These are phyloP conservation scores for Discostella stelligeroides DNA, from an alignment of 108 stramenopile genomes.

Conservation along the genomic window DNA sequence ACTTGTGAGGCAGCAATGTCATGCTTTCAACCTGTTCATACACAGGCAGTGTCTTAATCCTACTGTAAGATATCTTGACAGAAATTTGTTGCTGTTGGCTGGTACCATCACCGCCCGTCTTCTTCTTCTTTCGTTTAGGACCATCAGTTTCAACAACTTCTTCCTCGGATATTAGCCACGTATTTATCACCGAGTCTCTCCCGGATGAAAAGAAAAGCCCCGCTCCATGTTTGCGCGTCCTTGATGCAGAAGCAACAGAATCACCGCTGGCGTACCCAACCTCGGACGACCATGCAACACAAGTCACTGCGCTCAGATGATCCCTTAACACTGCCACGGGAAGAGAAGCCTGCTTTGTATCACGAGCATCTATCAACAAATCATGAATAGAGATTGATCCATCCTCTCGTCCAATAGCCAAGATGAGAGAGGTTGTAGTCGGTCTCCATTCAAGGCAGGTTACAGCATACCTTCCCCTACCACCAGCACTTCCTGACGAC, in stretches of 20 bases:
- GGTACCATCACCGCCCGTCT: conserved; percentile 23
- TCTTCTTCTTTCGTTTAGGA: conserved; percentile 46
- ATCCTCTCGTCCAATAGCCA: conserved; percentile 85
- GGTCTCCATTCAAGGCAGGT: conserved; percentile 68
- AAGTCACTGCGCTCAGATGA: conserved; percentile 90
- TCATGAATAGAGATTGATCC: conserved; percentile 81
- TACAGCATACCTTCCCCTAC: conserved; percentile 61
- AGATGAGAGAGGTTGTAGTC: conserved; percentile 51
- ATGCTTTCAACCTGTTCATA: conserved; percentile 88
- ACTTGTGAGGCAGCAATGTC: conserved; percentile 48
- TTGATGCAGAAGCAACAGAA: not conserved
- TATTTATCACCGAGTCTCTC: conserved; percentile 82
- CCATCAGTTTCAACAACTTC: conserved; percentile 36
- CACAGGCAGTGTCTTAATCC: conserved; percentile 79
- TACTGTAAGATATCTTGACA: conserved; percentile 44
- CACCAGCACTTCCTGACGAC: conserved; percentile 50
- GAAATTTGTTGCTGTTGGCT: conserved; percentile 40
- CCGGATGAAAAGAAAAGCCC: conserved; percentile 75
- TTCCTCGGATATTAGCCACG: conserved; percentile 82
- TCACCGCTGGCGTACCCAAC: conserved; percentile 21
- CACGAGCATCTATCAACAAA: conserved; percentile 58
- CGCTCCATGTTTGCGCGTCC: conserved; percentile 34
- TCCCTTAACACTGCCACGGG: conserved; percentile 69
- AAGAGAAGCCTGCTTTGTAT: conserved; percentile 30
- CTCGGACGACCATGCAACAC: conserved; percentile 69